A percentile compares a stretch with the other conserved stretches of the same genome.
Conservation (phyloP, 805 yeast species). For the Cephaloascus fragrans region DNA sequence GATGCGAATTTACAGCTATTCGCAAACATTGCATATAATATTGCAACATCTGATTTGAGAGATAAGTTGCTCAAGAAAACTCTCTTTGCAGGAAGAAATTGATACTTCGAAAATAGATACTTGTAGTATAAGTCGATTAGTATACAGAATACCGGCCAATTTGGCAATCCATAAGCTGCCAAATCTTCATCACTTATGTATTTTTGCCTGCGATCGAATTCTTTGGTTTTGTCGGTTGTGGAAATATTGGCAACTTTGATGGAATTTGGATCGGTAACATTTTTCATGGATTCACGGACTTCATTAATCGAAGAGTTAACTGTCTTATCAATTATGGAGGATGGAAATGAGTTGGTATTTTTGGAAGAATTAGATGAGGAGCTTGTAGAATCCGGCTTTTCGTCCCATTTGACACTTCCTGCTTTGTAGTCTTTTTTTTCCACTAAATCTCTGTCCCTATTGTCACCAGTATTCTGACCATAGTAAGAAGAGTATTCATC, state of each 20-base stretch:
- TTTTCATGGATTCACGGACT: too few species aligned
- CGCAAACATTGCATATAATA: constrained; percentile 24
- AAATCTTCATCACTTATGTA: constrained; percentile 17
- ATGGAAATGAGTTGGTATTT: too few species aligned
- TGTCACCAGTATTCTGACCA: background rate
- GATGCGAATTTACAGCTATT: constrained; percentile 20
- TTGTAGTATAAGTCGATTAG: constrained; percentile 29
- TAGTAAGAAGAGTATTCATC: background rate
- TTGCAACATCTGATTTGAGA: constrained; percentile 16
- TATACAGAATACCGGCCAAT: constrained; percentile 17
- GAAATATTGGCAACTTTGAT: too few species aligned
- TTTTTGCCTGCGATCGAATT: too few species aligned
- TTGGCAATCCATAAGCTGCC: constrained; percentile 23
- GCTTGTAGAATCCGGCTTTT: too few species aligned
- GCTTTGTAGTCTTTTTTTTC: background rate
- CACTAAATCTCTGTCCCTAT: too few species aligned
- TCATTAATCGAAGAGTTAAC: too few species aligned
- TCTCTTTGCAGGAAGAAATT: constrained; percentile 23
- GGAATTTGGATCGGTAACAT: too few species aligned
- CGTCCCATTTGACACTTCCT: too few species aligned
- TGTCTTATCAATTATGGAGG: too few species aligned
- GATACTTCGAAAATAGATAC: constrained; percentile 26
- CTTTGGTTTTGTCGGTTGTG: too few species aligned
- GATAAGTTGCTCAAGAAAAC: constrained; percentile 17
- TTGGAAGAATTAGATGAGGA: too few species aligned